These are phyloP conservation scores for Leucosporidium yakuticum DNA, from an alignment of 768 basidiomycete species.

Conservation along the genomic window DNA sequence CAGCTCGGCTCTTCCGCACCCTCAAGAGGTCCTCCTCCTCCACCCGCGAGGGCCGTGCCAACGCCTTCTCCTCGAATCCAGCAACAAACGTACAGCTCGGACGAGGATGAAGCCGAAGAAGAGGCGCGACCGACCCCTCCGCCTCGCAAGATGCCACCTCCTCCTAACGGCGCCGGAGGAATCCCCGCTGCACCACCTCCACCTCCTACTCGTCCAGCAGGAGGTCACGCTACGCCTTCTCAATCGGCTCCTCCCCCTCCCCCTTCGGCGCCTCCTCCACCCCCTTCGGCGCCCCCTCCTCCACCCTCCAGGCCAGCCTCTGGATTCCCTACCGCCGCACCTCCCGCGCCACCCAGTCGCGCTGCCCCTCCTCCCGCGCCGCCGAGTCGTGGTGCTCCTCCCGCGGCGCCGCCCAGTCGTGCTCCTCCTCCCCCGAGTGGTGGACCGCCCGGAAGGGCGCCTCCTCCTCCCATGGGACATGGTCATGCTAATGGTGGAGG, in stretches of 20 bases:
- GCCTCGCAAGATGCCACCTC: background rate
- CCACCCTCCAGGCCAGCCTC: background rate
- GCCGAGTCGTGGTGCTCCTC: background rate
- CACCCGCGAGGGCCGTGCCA: background rate
- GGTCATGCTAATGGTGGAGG: background rate
- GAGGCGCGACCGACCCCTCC: background rate
- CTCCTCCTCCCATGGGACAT: background rate
- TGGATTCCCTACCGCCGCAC: background rate
- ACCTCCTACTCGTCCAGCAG: background rate
- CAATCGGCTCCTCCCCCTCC: conserved; percentile 1
- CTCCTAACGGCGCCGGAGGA: background rate
- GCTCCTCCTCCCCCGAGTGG: background rate
- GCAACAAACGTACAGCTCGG: background rate
- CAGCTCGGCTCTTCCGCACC: background rate
- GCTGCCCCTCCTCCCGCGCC: background rate
- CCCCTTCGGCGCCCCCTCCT: background rate
- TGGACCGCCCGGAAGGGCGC: background rate
- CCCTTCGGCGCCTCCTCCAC: background rate
- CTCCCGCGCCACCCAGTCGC: background rate
- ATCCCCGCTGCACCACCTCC: background rate
- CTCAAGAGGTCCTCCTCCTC: background rate
- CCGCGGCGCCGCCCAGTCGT: background rate
- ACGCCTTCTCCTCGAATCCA: background rate
- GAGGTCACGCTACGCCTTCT: background rate
- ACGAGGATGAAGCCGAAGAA: background rate